Base-by-base conservation (phyloP, 2,329 filamentous ascomycete genomes). In the Atkinsonella texensis region DNA sequence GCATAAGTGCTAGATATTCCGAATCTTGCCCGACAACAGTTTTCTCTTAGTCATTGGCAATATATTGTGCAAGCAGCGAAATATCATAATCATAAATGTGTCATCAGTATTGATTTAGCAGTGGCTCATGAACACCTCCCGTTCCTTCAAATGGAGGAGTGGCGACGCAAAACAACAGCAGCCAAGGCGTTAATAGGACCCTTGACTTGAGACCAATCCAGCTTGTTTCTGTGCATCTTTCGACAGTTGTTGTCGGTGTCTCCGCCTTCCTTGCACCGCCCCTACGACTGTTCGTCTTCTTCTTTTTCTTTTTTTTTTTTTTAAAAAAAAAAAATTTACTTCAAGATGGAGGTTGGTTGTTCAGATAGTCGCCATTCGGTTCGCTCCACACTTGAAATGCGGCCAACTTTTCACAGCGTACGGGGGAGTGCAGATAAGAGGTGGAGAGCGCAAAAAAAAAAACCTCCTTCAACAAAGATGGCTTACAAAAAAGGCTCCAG, bases 391-490 rank as follows among this genome's bases (percentile, higher is more conserved):
- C 12, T 44, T 32, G 23, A 17, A 28, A 28, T 43, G 40, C 48
- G 20, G 44, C 17, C 35, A 41, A 13, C 20, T 38, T 46, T 33
- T 20, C 9, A 38, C 35, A 55, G 57, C 57, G 56, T 28, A 28
- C 28, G 57, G 55, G 57, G 59, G 58, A 57, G 32, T 45, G 3
- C 38, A 23, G 40, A 35, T 17, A n/a, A 38, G 17, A 35, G 13
- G 15, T 18, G 18, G 40, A 23, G 48, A 35, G 48, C 17, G 39
- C n/a, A 28, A 17, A 35, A 31, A 13, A 12, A 4, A 9, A 15
- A 20, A 32, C 57, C 62, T 57, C 59, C 59, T 57, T 48, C 48
- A 49, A 55, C 59, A 58, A 13, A 38, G 35, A 15, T 12, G 3
- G 35, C 35, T 38, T 38, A 15, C 28, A 28, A 1, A 1, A 28